Conservation (phyloP, 768 basidiomycete genomes). For the Calocera cornea region DNA sequence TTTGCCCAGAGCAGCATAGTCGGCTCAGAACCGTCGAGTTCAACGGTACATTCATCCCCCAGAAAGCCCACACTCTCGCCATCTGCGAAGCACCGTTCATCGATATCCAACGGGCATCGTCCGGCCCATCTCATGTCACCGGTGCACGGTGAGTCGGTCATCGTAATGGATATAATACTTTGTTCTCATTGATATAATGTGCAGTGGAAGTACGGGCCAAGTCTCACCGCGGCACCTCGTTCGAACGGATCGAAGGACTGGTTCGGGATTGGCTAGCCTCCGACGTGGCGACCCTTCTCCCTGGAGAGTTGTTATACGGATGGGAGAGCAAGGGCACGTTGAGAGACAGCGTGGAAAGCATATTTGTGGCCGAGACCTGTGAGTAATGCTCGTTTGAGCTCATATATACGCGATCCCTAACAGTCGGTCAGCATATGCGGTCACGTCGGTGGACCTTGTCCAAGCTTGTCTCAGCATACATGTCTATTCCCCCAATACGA, state of each 20-base stretch:
- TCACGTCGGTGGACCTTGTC: conserved; percentile 38
- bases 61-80: too few species aligned
- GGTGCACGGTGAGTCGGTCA: not conserved
- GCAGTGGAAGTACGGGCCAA: not conserved
- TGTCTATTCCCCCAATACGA: conserved; percentile 69
- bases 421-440: conserved; percentile 33
- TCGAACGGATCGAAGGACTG: not conserved
- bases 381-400: not conserved
- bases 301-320: not conserved
- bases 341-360: not conserved
- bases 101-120: not conserved
- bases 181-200: not conserved
- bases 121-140: not conserved
- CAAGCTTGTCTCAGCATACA: conserved; percentile 64
- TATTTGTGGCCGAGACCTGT: not conserved
- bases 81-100: too few species aligned
- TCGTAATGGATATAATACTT: not conserved
- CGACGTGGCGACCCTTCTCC: not conserved
- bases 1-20: not conserved
- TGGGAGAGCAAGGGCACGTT: not conserved
- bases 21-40: not conserved
- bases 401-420: conserved; percentile 28
- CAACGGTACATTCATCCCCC: not conserved
- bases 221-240: not conserved
- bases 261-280: not conserved